Conservation (phyloP, 192 early-diverging fungal species). For the Coemansia sp. region DNA sequence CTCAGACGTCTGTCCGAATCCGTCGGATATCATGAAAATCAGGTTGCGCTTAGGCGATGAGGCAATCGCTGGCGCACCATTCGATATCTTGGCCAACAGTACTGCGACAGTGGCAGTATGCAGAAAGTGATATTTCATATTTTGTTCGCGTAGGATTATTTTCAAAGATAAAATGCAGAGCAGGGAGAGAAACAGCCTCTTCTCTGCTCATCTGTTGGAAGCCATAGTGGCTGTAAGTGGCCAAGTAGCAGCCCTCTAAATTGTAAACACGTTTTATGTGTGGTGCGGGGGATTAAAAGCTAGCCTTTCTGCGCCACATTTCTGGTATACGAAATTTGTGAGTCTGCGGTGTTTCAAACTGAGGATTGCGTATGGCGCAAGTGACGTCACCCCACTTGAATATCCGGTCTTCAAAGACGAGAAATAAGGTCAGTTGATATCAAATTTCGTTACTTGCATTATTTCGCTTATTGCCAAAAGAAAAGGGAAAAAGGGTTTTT, state of each 20-base stretch:
- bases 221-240: too few relatives aligned
- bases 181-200: not conserved
- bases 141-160: not conserved
- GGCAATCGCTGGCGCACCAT: not conserved
- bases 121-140: not conserved
- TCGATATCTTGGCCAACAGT: not conserved
- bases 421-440: not conserved
- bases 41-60: slow-evolving; percentile 39
- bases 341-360: not conserved
- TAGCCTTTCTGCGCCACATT: not conserved
- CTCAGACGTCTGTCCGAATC: slow-evolving; percentile 62
- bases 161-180: not conserved
- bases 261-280: not conserved
- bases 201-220: not conserved
- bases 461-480: too few relatives aligned
- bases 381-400: slow-evolving; percentile 1
- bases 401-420: not conserved
- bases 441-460: too few relatives aligned
- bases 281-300: too few relatives aligned
- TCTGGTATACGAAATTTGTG: not conserved
- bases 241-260: too few relatives aligned
- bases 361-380: not conserved
- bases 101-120: not conserved
- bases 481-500: not conserved
- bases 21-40: slow-evolving; percentile 65